These are phyloP conservation scores for Debaryomyces nepalensis DNA, from an alignment of 1,139 yeast species.

Conservation along the genomic window DNA sequence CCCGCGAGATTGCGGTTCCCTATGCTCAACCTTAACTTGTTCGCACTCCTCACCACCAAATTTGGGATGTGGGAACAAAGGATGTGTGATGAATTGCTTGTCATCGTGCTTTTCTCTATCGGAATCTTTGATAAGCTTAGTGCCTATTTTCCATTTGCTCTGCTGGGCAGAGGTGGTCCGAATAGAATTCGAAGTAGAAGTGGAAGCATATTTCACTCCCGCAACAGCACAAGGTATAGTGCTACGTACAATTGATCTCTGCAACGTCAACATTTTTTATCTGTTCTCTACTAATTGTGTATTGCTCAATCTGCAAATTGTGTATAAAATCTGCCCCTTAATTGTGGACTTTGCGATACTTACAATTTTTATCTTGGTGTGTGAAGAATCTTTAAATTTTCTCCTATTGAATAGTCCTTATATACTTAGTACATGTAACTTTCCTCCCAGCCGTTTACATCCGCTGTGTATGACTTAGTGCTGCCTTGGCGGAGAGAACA, in stretches of 20 bases:
- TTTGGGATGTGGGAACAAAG: conserved; percentile 62
- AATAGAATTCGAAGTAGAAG: conserved; percentile 1
- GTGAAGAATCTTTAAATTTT: too few species aligned
- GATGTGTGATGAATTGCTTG: conserved; percentile 41
- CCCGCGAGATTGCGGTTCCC: conserved; percentile 50
- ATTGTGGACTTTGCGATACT: too few species aligned
- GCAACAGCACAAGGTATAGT: conserved; percentile 4
- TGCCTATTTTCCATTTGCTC: conserved; percentile 29
- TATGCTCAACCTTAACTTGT: conserved; percentile 53
- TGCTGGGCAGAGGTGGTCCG: conserved; percentile 6
- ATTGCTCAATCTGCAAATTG: too few species aligned
- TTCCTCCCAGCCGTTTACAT: too few species aligned
- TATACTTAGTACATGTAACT: too few species aligned
- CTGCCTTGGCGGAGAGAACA: too few species aligned
- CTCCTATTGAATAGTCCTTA: too few species aligned
- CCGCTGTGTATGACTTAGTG: too few species aligned
- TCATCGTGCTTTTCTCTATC: conserved; percentile 35
- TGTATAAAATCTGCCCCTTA: too few species aligned
- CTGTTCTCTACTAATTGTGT: not conserved
- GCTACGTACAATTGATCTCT: conserved; percentile 3
- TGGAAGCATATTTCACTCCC: conserved; percentile 6
- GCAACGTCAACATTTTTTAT: conserved; percentile 3
- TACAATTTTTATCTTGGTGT: too few species aligned
- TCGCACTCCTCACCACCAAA: conserved; percentile 53
- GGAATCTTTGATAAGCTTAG: conserved; percentile 30